Evolutionary conservation across 129 eudicot genomes (phyloP).

Genomic region (Saussurea involucrata): DNA sequence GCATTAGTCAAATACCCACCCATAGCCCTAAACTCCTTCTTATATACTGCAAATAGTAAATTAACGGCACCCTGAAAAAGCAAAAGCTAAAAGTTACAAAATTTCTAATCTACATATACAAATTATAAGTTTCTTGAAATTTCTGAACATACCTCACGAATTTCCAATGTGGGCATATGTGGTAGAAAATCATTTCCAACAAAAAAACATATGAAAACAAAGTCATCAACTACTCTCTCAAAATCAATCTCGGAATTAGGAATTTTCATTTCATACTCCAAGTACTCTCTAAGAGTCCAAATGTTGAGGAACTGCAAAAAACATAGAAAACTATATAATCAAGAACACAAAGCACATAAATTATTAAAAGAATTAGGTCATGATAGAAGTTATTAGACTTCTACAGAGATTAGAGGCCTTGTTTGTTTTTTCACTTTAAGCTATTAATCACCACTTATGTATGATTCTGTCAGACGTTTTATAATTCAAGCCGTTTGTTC

Average conservation of each 20-base stretch:
- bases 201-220: slow-evolving; percentile 90
- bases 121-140: not conserved
- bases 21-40: slow-evolving; percentile 70
- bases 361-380: not conserved
- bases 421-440: too few relatives aligned
- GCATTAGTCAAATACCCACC: slow-evolving; percentile 91
- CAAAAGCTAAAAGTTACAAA: slow-evolving; percentile 4
- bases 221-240: slow-evolving; percentile 86
- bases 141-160: slow-evolving; percentile 76
- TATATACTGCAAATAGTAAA: slow-evolving; percentile 86
- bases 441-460: too few relatives aligned
- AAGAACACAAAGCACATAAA: not conserved
- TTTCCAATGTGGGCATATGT: slow-evolving; percentile 97
- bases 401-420: not conserved
- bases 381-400: not conserved
- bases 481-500: too few relatives aligned
- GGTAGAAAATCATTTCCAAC: slow-evolving; percentile 97
- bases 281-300: slow-evolving; percentile 93
- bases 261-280: slow-evolving; percentile 75
- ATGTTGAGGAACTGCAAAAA: slow-evolving; percentile 84
- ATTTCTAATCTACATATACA: not conserved
- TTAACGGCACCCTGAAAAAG: slow-evolving; percentile 80
- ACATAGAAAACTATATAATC: not conserved
- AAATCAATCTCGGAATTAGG: slow-evolving; percentile 66
- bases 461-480: too few relatives aligned